These are phyloP conservation scores for Penicillium sclerotiorum DNA, from an alignment of 2,329 filamentous ascomycete species.

Conservation along the genomic window DNA sequence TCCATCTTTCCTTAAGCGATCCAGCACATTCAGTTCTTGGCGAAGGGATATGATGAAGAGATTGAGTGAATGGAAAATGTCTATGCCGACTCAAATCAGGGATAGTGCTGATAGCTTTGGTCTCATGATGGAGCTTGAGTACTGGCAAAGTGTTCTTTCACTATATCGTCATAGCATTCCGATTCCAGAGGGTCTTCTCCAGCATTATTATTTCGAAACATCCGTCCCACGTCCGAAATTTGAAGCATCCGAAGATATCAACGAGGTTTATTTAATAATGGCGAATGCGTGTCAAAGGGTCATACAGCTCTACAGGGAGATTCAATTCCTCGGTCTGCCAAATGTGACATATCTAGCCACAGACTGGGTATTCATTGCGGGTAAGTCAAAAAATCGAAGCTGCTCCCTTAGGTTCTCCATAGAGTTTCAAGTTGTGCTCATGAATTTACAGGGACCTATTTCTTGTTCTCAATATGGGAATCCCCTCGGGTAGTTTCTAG, in stretches of 20 bases:
- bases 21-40: not conserved
- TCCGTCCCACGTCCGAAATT: not conserved
- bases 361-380: not conserved
- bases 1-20: too few species aligned
- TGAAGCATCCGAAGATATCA: not conserved
- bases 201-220: not conserved
- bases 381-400: not conserved
- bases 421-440: too few species aligned
- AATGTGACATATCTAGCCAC: not conserved
- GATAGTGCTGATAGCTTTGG: not conserved
- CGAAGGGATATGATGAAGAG: not conserved
- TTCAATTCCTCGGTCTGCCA: not conserved
- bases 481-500: not conserved
- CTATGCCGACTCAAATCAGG: not conserved
- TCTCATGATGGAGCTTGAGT: not conserved
- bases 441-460: not conserved
- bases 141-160: slow-evolving; percentile 1
- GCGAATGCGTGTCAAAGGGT: not conserved
- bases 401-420: too few species aligned
- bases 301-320: not conserved
- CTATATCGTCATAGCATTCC: not conserved
- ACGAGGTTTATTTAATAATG: not conserved
- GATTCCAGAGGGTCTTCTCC: not conserved
- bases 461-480: not conserved
- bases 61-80: not conserved